These are phyloP conservation scores for Globisporangium takayamanum DNA, from an alignment of 352 stramenopile species.

Conservation along the genomic window DNA sequence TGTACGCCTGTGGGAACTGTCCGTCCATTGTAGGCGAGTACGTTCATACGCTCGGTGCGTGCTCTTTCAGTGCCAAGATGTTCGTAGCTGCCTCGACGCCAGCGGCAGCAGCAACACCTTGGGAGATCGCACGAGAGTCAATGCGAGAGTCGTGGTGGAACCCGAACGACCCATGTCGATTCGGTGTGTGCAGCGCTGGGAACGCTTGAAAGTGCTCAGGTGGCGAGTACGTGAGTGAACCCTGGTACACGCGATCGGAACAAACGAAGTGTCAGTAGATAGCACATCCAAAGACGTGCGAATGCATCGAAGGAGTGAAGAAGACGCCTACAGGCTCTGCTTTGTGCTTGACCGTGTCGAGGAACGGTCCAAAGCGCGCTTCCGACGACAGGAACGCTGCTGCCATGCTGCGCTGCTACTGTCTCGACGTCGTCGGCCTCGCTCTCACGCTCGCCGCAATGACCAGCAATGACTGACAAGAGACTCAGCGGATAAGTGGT, in stretches of 20 bases:
- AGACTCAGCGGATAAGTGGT: too few species aligned
- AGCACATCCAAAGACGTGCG: too few species aligned
- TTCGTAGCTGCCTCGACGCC: conserved; percentile 1
- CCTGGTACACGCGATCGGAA: conserved; percentile 14
- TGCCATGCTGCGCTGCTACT: conserved; percentile 15
- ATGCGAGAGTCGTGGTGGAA: conserved; percentile 16
- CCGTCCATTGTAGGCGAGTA: conserved; percentile 36
- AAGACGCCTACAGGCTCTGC: conserved; percentile 30
- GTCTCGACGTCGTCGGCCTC: not conserved
- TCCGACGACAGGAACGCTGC: conserved; percentile 34
- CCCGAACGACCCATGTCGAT: conserved; percentile 34
- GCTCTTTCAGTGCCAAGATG: conserved; percentile 3
- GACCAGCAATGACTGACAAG: not conserved
- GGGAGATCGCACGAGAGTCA: conserved; percentile 1
- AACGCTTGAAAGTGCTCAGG: conserved; percentile 13
- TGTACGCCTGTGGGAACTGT: conserved; percentile 42
- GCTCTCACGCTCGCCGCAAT: not conserved
- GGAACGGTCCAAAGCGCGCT: conserved; percentile 41
- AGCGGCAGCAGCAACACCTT: conserved; percentile 2
- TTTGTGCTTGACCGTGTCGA: conserved; percentile 24
- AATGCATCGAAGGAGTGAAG: not conserved
- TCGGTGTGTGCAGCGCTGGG: conserved; percentile 11
- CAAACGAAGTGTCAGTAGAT: not conserved
- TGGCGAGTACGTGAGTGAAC: conserved; percentile 38
- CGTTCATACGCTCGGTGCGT: conserved; percentile 19